Evolutionary conservation across 371 early-diverging fungal species (phyloP), one percentile per base, ranked within the genome.

Genomic region (Haplosporangium sp.): DNA sequence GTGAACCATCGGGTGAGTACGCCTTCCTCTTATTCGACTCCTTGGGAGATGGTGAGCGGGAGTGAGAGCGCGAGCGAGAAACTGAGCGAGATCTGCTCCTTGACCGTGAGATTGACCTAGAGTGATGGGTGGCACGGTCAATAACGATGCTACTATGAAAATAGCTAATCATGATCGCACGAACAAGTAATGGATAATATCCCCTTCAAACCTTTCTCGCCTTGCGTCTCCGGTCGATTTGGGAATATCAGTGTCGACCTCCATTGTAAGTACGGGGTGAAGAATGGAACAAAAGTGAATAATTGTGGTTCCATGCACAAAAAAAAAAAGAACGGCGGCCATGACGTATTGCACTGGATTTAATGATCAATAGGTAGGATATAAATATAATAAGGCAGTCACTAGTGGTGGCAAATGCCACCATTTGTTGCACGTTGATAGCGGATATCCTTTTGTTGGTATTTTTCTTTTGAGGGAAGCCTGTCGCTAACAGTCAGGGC

Each of bases 1-100:
- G 79, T n/a, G 79, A 77, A 20, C 37, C 46, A 8, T 61, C 64
- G 16, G 62, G 71, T 16, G 79, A 71, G 48, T 64, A 50, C n/a
- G 72, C 68, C 45, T 59, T 72, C 37, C 79, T 46, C 55, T 72
- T 71, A 46, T 38, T 43, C 45, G 54, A 47, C 48, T 47, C 46
- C 52, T 23, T 59, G 4, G 70, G 71, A 13, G 57, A 64, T 11
- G 67, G 64, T 0, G 81, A 76, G 20, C 64, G 59, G 36, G 72
- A 70, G 10, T 20, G 64, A 20, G 66, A 67, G 29, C 42, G 56
- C 55, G 61, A 48, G 52, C 66, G 65, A 58, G 74, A 56, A 18
- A 45, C 50, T 29, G 68, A 65, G 37, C 64, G 62, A 20, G 67
- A 60, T 55, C 69, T 72, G 20, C 67, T 66, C 66, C 57, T 67